A percentile compares a stretch with the other conserved stretches of the same genome.
Evolutionary conservation across 139 green algal species (phyloP).

Genomic region (Tetradesmus obliquus): DNA sequence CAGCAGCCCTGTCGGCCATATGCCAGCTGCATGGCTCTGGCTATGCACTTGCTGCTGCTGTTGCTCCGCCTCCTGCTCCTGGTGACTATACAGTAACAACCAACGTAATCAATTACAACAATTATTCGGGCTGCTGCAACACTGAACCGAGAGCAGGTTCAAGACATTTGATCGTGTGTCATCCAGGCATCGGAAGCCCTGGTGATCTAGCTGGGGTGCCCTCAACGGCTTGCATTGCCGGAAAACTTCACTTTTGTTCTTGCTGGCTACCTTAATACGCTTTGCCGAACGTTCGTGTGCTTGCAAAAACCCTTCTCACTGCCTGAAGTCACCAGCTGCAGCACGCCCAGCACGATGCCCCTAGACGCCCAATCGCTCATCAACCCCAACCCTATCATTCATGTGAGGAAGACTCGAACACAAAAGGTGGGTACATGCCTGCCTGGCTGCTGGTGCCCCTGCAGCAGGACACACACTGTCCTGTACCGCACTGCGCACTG

Average conservation of each 20-base stretch:
- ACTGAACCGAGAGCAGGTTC: background rate
- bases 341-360: background rate
- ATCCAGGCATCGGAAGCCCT: background rate
- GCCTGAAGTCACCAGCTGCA: background rate
- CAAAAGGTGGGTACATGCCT: constrained; percentile 16
- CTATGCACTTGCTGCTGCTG: background rate
- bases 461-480: background rate
- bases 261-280: background rate
- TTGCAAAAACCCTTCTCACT: background rate
- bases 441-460: background rate
- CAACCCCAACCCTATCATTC: constrained; percentile 78
- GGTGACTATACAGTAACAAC: background rate
- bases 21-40: background rate
- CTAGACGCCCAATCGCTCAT: constrained; percentile 67
- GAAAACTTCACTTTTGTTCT: background rate
- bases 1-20: background rate
- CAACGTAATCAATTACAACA: background rate
- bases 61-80: background rate
- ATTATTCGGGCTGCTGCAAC: background rate
- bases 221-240: background rate
- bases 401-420: constrained; percentile 58
- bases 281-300: too few species aligned
- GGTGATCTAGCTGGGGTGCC: background rate
- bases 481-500: background rate
- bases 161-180: background rate